Percentiles rank a stretch among this genome's conserved stretches.
Conservation (phyloP, 495 filamentous ascomycete genomes). For the Oidiodendron maius region DNA sequence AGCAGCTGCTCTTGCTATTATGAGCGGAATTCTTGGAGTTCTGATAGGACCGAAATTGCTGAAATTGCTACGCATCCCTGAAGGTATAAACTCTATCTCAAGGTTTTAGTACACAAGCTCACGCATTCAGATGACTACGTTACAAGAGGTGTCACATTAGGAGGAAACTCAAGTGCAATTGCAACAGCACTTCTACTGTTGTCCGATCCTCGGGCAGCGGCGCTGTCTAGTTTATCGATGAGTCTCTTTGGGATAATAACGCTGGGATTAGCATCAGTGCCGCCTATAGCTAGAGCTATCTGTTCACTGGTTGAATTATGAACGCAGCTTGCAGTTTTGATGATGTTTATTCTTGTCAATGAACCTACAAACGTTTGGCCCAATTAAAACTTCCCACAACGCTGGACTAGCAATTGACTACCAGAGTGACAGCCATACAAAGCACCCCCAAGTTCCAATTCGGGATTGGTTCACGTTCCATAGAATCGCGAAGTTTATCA, state of each 20-base stretch:
- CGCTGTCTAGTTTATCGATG: constrained; percentile 48
- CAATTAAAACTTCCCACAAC: too few species aligned
- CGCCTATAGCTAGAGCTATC: constrained; percentile 31
- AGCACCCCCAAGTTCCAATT: too few species aligned
- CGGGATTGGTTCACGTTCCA: too few species aligned
- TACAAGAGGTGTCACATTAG: constrained; percentile 46
- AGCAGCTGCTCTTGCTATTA: constrained; percentile 43
- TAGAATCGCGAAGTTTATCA: too few species aligned
- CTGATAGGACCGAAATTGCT: constrained; percentile 39
- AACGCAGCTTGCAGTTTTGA: neutral
- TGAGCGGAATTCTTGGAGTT: constrained; percentile 46
- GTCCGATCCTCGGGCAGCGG: constrained; percentile 47
- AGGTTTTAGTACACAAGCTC: constrained; percentile 2
- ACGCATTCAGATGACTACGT: constrained; percentile 45
- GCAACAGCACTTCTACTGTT: constrained; percentile 44
- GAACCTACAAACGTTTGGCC: too few species aligned
- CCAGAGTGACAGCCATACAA: too few species aligned
- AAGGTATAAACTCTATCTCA: constrained; percentile 27
- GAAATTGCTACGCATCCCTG: constrained; percentile 36
- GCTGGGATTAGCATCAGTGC: constrained; percentile 43
- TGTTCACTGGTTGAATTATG: constrained; percentile 34
- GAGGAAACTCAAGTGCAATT: constrained; percentile 47
- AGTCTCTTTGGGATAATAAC: constrained; percentile 48
- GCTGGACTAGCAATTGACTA: too few species aligned
- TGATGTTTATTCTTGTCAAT: too few species aligned